Base-by-base conservation (phyloP, 148 eudicot species). In the Diospyros lotus region DNA sequence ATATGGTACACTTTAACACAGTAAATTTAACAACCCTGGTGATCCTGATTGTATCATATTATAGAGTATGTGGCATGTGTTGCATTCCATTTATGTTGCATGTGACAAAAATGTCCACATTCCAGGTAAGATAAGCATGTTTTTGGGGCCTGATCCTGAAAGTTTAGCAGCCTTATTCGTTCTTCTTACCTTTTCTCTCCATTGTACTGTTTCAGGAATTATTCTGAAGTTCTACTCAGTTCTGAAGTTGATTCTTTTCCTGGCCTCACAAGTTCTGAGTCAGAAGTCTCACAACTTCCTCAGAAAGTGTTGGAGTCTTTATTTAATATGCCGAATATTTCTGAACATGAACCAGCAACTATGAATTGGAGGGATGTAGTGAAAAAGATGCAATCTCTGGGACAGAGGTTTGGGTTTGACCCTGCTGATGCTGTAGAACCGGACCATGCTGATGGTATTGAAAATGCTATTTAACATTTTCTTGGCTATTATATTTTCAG, bases 291-390 rank as follows among this genome's bases (percentile, higher is more conserved):
- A 28, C 28, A 28, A 82, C 86, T 96, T 46, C 90, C 99, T 1
- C 86, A 81, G 68, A 75, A 86, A 75, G 89, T 96, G 51, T 76
- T 96, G 85, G 89, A 91, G 78, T 86, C 97, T 77, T 86, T 96
- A 74, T 96, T 93, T 73, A 87, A 81, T 72, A 80, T 86, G 63
- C 89, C 87, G 41, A 87, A 81, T 82, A 84, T 81, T 80, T 83
- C 95, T 44, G 84, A 88, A 81, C 87, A 73, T 73, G 94, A 92
- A 73, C 94, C 97, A 0, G 74, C 70, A 71, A 77, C 80, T 73
- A 96, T 96, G 98, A 89, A 88, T 81, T 96, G 99, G 98, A 93
- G 77, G 84, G 90, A 81, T 58, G 89, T 93, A 15, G 97, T 85
- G 51, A 96, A 88, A 84, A 87, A 93, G 83, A 79, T 96, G 86